These are phyloP conservation scores for Microcos paniculata DNA, from an alignment of 345 rosid genomes.

Conservation along the genomic window DNA sequence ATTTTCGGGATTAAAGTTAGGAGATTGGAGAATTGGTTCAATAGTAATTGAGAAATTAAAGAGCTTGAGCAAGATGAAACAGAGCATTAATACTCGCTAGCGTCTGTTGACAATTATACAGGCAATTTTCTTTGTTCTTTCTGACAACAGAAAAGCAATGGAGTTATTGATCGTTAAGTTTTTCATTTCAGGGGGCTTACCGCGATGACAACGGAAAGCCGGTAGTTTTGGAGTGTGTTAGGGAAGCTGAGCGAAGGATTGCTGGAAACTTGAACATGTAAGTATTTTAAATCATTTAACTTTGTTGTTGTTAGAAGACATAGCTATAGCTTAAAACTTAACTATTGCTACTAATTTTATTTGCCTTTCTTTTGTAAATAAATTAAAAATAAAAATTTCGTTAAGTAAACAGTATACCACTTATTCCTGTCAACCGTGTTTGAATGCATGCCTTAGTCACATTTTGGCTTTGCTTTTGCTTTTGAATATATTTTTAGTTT, in stretches of 20 bases:
- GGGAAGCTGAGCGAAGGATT: slow-evolving; percentile 87
- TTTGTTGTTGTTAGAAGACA: background rate
- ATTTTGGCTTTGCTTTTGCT: background rate
- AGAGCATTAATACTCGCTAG: background rate
- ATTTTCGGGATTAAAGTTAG: background rate
- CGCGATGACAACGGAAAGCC: slow-evolving; percentile 96
- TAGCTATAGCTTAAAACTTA: too few relatives aligned
- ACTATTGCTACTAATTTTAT: too few relatives aligned
- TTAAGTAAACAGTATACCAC: too few relatives aligned
- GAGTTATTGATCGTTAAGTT: background rate
- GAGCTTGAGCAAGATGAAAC: background rate
- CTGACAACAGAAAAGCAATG: background rate
- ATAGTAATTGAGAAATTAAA: background rate
- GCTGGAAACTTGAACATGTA: slow-evolving; percentile 80
- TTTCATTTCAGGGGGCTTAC: slow-evolving; percentile 75
- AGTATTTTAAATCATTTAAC: slow-evolving; percentile 14
- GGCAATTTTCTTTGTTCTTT: background rate
- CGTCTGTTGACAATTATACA: background rate
- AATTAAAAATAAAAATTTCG: background rate
- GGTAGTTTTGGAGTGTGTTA: slow-evolving; percentile 80
- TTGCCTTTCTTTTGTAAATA: background rate
- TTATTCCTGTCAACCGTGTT: background rate
- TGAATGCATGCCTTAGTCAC: background rate
- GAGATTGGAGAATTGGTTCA: too few relatives aligned
- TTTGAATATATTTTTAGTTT: too few relatives aligned